Conservation (phyloP, 306 rosid genomes). For the Cicer cuneatum region DNA sequence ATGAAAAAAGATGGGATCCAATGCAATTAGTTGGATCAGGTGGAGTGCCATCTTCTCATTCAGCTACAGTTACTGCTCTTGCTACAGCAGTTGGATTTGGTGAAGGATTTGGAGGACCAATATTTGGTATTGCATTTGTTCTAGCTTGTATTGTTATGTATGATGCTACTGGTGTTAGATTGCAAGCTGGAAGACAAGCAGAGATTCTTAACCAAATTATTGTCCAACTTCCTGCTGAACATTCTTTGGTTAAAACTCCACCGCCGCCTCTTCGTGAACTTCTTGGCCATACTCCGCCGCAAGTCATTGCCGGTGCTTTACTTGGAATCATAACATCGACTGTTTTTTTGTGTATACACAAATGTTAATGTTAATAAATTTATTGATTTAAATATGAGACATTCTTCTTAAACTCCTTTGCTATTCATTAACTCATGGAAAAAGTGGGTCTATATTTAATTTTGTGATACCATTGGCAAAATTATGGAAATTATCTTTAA, state of each 20-base stretch:
- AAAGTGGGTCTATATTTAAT: no score
- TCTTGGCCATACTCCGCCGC: conserved; percentile 89
- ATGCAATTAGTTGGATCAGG: conserved; percentile 78
- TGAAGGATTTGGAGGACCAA: conserved; percentile 74
- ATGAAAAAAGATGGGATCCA: conserved; percentile 78
- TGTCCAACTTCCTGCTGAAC: conserved; percentile 87
- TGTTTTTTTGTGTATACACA: no score
- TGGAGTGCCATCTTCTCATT: conserved; percentile 97
- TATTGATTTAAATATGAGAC: no score
- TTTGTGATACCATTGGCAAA: no score
- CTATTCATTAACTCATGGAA: no score
- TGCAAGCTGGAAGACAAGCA: conserved; percentile 96
- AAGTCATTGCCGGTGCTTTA: conserved; percentile 47
- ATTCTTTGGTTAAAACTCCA: conserved; percentile 77
- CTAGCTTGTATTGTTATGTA: conserved; percentile 82
- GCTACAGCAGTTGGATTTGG: conserved; percentile 74
- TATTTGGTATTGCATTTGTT: conserved; percentile 67
- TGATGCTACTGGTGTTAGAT: conserved; percentile 93
- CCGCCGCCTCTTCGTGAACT: conserved; percentile 77
- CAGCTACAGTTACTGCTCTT: conserved; percentile 88
- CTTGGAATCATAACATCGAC: no score
- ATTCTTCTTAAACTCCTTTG: no score
- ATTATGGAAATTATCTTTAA: no score
- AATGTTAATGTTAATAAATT: no score
- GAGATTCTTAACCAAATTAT: conserved; percentile 94